Conservation (phyloP, 257 asterid species). For the Thymus mandschuricus region DNA sequence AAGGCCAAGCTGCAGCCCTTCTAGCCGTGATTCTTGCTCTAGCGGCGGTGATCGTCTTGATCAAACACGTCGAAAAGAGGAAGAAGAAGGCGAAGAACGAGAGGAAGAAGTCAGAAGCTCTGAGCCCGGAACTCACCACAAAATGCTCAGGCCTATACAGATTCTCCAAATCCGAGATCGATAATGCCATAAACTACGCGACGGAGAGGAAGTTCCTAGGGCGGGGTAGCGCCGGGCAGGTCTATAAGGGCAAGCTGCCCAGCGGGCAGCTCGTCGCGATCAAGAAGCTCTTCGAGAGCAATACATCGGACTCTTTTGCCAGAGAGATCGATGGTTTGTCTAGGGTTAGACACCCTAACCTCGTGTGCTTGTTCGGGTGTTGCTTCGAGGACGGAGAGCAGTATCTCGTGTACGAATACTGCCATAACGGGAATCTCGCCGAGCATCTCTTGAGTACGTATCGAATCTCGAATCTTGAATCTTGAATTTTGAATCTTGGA, state of each 20-base stretch:
- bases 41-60: conserved; percentile 14
- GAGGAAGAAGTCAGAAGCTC: conserved; percentile 34
- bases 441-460: conserved; percentile 60
- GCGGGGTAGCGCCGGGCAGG: conserved; percentile 74
- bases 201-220: conserved; percentile 52
- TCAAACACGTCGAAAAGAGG: conserved; percentile 43
- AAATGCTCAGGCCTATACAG: conserved; percentile 56
- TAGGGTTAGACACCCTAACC: conserved; percentile 65
- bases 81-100: conserved; percentile 32
- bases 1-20: conserved; percentile 46
- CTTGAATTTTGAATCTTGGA: not conserved
- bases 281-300: conserved; percentile 58
- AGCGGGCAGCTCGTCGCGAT: conserved; percentile 76
- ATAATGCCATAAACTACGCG: conserved; percentile 51
- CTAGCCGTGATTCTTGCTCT: conserved; percentile 33
- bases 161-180: conserved; percentile 69
- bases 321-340: conserved; percentile 45
- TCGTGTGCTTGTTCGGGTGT: conserved; percentile 67
- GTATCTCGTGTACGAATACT: conserved; percentile 64
- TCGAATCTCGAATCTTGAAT: not conserved
- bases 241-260: conserved; percentile 65
- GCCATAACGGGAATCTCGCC: conserved; percentile 72
- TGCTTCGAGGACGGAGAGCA: conserved; percentile 69
- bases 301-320: conserved; percentile 44
- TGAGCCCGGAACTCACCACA: conserved; percentile 35